Percentiles rank a stretch among this genome's conserved stretches.
These are phyloP conservation scores for Aspergillus baeticus DNA, from an alignment of 495 filamentous ascomycete genomes.

Conservation along the genomic window DNA sequence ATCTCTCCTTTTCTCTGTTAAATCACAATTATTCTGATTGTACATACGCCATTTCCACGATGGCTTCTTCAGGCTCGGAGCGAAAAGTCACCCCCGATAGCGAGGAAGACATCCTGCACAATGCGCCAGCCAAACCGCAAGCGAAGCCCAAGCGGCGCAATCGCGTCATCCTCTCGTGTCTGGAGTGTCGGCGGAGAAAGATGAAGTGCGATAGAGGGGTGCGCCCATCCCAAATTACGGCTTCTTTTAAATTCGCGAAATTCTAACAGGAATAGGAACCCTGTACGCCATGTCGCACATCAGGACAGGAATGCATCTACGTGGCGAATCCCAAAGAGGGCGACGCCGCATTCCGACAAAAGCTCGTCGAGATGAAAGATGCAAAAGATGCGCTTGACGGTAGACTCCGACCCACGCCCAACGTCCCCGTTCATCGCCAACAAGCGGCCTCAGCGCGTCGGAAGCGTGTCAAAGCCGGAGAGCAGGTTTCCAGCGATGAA, in stretches of 20 bases:
- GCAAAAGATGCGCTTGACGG: slow-evolving; percentile 63
- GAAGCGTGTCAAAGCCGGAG: not conserved
- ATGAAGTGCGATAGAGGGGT: slow-evolving; percentile 65
- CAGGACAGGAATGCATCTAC: not conserved
- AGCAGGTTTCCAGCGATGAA: not conserved
- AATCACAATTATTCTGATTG: too few relatives aligned
- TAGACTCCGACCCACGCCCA: slow-evolving; percentile 54
- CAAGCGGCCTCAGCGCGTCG: not conserved
- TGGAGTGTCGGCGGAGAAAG: slow-evolving; percentile 70
- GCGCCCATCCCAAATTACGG: not conserved
- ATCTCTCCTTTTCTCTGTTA: too few relatives aligned
- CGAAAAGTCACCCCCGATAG: too few relatives aligned
- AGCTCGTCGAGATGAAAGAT: slow-evolving; percentile 68
- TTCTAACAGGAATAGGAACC: not conserved
- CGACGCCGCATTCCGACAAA: slow-evolving; percentile 29
- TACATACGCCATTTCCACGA: too few relatives aligned
- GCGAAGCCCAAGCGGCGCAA: slow-evolving; percentile 10
- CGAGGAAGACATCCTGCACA: too few relatives aligned
- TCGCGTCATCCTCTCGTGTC: slow-evolving; percentile 64
- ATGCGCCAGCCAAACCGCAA: too few relatives aligned
- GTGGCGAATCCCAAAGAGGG: not conserved
- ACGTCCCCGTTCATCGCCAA: slow-evolving; percentile 7
- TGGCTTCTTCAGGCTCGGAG: too few relatives aligned
- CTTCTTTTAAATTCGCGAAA: not conserved
- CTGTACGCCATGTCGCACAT: not conserved